Percentiles rank a stretch among this genome's conserved stretches.
Evolutionary conservation across 305 asterid genomes (phyloP).

Genomic region (Andrographis paniculata): DNA sequence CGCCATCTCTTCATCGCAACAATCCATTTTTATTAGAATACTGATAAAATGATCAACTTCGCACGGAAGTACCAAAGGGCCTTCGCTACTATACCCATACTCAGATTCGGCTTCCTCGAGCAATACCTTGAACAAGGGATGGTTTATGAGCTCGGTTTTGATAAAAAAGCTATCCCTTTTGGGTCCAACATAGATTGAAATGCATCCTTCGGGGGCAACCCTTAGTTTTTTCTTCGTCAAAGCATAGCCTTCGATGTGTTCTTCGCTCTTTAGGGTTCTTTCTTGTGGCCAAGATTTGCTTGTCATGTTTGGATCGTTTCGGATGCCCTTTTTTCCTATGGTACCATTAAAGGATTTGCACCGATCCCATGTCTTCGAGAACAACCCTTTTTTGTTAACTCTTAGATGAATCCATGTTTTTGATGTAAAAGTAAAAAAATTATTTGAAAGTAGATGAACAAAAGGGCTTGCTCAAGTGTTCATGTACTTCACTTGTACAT

Average conservation of each 20-base stretch:
- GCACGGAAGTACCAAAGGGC: constrained; percentile 60
- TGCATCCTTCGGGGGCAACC: constrained; percentile 40
- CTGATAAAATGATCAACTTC: constrained; percentile 32
- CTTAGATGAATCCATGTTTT: too few relatives aligned
- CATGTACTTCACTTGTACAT: too few relatives aligned
- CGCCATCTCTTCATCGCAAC: constrained; percentile 9
- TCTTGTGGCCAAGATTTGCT: constrained; percentile 31
- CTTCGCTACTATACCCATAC: constrained; percentile 45
- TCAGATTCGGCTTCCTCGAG: constrained; percentile 66
- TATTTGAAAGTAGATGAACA: too few relatives aligned
- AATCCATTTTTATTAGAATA: constrained; percentile 39
- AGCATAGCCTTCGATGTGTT: not conserved
- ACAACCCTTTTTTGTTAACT: constrained; percentile 32
- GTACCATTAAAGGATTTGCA: constrained; percentile 41
- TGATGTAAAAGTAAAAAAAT: too few relatives aligned
- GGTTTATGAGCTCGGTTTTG: constrained; percentile 40
- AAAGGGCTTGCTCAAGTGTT: too few relatives aligned
- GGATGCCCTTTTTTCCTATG: constrained; percentile 18
- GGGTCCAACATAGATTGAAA: constrained; percentile 49
- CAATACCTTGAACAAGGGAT: constrained; percentile 40
- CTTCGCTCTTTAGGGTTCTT: not conserved
- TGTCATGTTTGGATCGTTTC: constrained; percentile 17
- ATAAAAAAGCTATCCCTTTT: constrained; percentile 42
- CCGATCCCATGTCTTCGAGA: constrained; percentile 41
- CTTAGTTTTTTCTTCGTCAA: not conserved